Conservation (phyloP, 2,329 filamentous ascomycete species). For the Monosporascus sp. region DNA sequence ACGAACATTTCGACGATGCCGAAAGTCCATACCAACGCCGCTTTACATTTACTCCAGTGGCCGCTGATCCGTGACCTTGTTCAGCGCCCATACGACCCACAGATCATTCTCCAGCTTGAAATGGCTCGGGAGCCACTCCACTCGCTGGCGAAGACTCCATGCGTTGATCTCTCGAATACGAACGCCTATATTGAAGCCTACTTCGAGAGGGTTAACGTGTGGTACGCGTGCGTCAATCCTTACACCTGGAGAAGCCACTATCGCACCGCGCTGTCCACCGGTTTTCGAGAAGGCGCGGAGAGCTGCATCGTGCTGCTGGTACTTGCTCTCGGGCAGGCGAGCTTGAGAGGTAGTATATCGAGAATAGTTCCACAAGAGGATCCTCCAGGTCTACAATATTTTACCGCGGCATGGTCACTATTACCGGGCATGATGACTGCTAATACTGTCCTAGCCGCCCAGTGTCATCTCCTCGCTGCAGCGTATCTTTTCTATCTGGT, state of each 20-base stretch:
- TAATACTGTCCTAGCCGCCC: constrained; percentile 71
- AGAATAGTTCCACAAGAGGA: constrained; percentile 63
- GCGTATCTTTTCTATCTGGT: constrained; percentile 82
- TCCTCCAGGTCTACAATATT: constrained; percentile 72
- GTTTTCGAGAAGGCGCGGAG: constrained; percentile 73
- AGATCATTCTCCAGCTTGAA: constrained; percentile 75
- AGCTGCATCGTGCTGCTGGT: constrained; percentile 79
- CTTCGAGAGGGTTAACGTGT: constrained; percentile 76
- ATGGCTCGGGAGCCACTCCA: constrained; percentile 73
- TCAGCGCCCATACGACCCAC: constrained; percentile 70
- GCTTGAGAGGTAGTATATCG: constrained; percentile 70
- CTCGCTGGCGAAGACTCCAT: constrained; percentile 57
- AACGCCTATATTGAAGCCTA: constrained; percentile 72
- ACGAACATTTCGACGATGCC: constrained; percentile 81
- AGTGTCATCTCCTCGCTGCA: constrained; percentile 75
- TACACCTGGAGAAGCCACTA: constrained; percentile 76
- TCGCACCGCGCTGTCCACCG: constrained; percentile 66
- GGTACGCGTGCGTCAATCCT: constrained; percentile 82
- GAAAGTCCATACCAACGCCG: constrained; percentile 76
- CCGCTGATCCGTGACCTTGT: constrained; percentile 75
- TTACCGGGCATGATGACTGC: constrained; percentile 74
- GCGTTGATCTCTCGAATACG: constrained; percentile 69
- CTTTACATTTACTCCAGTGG: constrained; percentile 73
- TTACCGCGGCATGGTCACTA: constrained; percentile 73
- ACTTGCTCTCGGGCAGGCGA: constrained; percentile 70